Evolutionary conservation across 2,329 filamentous ascomycete genomes (phyloP), one percentile per base, ranked within the genome.

Genomic region (Huntiella abstrusa): DNA sequence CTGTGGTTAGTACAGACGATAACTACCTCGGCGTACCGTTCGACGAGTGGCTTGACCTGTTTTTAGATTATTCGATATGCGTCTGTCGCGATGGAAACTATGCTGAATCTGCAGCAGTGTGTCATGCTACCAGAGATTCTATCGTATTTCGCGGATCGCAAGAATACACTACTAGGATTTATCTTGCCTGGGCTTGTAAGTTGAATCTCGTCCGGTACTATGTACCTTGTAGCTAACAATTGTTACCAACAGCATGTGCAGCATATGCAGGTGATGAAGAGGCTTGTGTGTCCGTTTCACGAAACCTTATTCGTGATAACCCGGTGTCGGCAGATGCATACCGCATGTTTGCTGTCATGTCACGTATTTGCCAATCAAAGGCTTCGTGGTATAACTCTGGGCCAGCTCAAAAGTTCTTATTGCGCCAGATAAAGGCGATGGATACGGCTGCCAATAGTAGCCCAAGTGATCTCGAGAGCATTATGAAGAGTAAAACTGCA

Each of bases 361-460:
- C 82, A 48, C 74, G 81, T 13, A 66, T 93, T 5, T 83, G 77
- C 55, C 77, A 83, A 45, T 78, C 83, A 11, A 75, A 80, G 1
- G 68, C 75, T 34, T 72, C 77, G 28, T 83, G 80, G 67, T 94
- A 88, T 60, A 80, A 80, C 44, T 80, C 80, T 2, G 82, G 83
- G 0, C 79, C 84, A 0, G 79, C 80, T 15, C 86, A 94, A 60
- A 96, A 96, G 59, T 93, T 83, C 57, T 77, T 96, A 55, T 69
- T 95, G 49, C 78, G 91, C 4, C 85, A 93, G 61, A 83, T 98
- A 62, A 92, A 93, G 60, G 76, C 77, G 3, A 83, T 93, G 65
- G 91, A 98, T 80, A 39, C 66, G 62, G 66, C 51, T 41, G 53
- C 52, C 40, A 52, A 53, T 3, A 51, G 41, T n/a, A 22, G 13